phyloP scores from a whole-genome alignment of 768 basidiomycete genomes.

The Clitopilus passeckerianus region DNA sequence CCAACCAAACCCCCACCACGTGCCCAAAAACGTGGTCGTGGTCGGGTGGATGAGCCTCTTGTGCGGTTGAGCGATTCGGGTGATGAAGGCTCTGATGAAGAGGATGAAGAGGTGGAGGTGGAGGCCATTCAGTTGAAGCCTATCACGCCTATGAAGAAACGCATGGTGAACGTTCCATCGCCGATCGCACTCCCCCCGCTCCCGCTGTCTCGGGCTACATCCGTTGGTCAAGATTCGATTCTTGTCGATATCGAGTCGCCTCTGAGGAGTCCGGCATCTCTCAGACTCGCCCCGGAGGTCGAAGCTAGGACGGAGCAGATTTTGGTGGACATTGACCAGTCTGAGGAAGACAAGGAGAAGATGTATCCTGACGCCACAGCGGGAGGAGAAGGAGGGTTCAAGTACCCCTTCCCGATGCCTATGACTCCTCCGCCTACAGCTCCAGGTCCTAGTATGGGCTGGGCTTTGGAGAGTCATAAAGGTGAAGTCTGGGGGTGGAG shows the following conservation, averaged over 20 bases:
- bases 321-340: neutral
- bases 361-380: neutral
- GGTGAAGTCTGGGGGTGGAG: neutral
- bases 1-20: neutral
- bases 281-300: neutral
- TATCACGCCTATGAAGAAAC: neutral
- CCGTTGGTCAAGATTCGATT: neutral
- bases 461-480: neutral
- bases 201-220: neutral
- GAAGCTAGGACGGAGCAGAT: neutral
- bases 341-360: neutral
- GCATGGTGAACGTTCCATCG: neutral
- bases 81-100: neutral
- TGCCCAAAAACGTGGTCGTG: neutral
- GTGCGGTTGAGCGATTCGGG: neutral
- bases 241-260: neutral
- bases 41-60: neutral
- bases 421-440: neutral
- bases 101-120: neutral
- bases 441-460: neutral
- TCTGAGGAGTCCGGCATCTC: neutral
- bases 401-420: neutral
- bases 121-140: neutral
- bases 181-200: neutral
- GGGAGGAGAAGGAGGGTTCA: neutral